Base-by-base conservation (phyloP, 2,329 filamentous ascomycete species). In the Pseudofabraea citricarpa region DNA sequence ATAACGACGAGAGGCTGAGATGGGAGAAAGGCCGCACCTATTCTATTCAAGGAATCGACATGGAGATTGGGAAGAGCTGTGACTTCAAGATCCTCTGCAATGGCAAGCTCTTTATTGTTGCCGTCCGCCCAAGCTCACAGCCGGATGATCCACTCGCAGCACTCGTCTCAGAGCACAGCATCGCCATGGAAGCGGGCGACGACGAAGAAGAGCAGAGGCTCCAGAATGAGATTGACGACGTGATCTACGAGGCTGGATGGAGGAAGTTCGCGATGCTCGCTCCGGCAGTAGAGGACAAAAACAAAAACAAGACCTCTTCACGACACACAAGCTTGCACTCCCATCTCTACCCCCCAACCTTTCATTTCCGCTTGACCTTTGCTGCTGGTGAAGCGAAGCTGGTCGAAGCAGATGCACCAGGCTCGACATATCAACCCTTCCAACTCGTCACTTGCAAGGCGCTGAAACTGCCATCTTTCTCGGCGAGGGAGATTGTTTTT, bases 171-270 rank as follows among this genome's bases (percentile, higher is more conserved):
- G 8, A 27, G 24, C n/a, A 27, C 24, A 27, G n/a, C 24, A 27
- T 8, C 8, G 24, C 24, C 24, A 8, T 27, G n/a, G 24, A 27
- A 8, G 35, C 31, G 32, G 43, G 22, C 31, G 43, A 41, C 12
- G 43, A 46, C 13, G 43, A 48, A 22, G 24, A 41, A n/a, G 7
- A 20, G 20, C 9, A 32, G 12, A 19, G 39, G 16, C 6, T 20
- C 18, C 43, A 45, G 20, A 7, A 46, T 23, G 43, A 48, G 43
- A 46, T 48, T 27, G 43, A 45, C 8, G 19, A 33, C 4, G 33
- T 48, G 16, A 31, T 48, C 23, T 43, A 41, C 29, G 12, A 46
- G 15, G 39, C 27, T 24, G 39, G 38, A 24, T 31, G 35, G 20
- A 2, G 20, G 21, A 31, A 20, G 20, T 48, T 42, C 22, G n/a